Evolutionary conservation across 2,329 filamentous ascomycete species (phyloP).

Genomic region (Lecanicillium sp.): DNA sequence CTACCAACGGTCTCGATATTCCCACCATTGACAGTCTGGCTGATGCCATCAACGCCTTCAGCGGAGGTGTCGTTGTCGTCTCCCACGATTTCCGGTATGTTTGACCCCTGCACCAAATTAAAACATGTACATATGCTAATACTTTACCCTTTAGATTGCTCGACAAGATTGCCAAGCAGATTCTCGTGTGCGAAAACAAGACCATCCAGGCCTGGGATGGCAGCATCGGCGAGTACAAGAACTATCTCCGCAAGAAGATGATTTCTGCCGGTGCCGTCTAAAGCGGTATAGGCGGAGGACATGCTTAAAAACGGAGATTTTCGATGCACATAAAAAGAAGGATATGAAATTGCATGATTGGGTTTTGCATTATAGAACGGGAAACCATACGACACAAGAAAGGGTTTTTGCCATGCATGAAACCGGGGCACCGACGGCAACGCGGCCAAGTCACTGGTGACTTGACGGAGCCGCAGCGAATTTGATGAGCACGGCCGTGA

Average conservation of each 20-base stretch:
- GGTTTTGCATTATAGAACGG: constrained; percentile 3
- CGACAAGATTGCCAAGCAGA: constrained; percentile 99
- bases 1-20: constrained; percentile 98
- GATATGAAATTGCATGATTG: constrained; percentile 4
- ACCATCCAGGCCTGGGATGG: constrained; percentile 86
- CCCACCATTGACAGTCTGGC: constrained; percentile 96
- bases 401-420: background rate
- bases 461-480: background rate
- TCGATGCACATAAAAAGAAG: constrained; percentile 4
- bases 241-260: constrained; percentile 99
- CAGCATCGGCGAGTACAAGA: constrained; percentile 91
- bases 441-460: constrained; percentile 1
- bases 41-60: constrained; percentile 94
- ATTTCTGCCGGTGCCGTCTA: constrained; percentile 78
- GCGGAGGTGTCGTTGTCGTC: constrained; percentile 93
- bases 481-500: background rate
- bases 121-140: background rate
- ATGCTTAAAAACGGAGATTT: constrained; percentile 3
- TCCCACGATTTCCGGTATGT: constrained; percentile 96
- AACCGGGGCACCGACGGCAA: background rate
- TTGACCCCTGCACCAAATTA: background rate
- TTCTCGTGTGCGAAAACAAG: constrained; percentile 98
- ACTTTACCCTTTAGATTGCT: constrained; percentile 58
- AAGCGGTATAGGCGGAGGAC: constrained; percentile 16
- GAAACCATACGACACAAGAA: background rate